Evolutionary conservation across 352 stramenopile genomes (phyloP).

Genomic region (Phytophthora aleatoria): DNA sequence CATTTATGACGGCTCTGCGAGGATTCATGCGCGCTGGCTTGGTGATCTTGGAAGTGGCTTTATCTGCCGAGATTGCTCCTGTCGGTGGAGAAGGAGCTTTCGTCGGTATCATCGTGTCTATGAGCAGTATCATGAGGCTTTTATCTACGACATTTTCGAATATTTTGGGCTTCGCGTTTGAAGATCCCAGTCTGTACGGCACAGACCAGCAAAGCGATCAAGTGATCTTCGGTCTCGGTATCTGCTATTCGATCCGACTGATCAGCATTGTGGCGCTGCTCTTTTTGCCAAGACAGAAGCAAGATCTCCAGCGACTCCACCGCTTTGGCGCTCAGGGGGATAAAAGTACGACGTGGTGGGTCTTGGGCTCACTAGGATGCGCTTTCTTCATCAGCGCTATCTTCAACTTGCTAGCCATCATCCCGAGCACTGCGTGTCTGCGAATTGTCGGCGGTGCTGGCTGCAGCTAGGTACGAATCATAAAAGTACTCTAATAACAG

Average conservation of each 20-base stretch:
- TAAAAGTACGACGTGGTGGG: constrained; percentile 41
- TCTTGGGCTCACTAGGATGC: constrained; percentile 34
- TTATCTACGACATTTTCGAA: constrained; percentile 53
- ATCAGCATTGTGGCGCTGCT: constrained; percentile 45
- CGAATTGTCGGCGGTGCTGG: constrained; percentile 40
- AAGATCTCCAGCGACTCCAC: constrained; percentile 47
- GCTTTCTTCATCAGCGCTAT: constrained; percentile 44
- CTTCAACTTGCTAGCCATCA: constrained; percentile 43
- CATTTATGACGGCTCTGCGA: constrained; percentile 41
- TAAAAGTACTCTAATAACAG: not conserved
- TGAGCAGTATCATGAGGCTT: constrained; percentile 56
- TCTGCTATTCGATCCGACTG: constrained; percentile 49
- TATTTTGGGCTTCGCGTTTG: constrained; percentile 45
- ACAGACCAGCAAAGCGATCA: constrained; percentile 21
- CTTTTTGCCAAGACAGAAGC: constrained; percentile 54
- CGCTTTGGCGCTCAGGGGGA: constrained; percentile 23
- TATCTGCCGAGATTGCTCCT: constrained; percentile 59
- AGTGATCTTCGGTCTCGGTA: constrained; percentile 42
- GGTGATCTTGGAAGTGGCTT: constrained; percentile 41
- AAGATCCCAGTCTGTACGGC: constrained; percentile 28
- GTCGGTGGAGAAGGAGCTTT: constrained; percentile 58
- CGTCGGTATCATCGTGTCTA: constrained; percentile 56
- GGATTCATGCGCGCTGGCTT: constrained; percentile 47
- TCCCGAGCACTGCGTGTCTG: constrained; percentile 38
- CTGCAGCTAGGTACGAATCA: constrained; percentile 19